Base-by-base conservation (phyloP, 345 rosid genomes). In the Iberis pinnata region DNA sequence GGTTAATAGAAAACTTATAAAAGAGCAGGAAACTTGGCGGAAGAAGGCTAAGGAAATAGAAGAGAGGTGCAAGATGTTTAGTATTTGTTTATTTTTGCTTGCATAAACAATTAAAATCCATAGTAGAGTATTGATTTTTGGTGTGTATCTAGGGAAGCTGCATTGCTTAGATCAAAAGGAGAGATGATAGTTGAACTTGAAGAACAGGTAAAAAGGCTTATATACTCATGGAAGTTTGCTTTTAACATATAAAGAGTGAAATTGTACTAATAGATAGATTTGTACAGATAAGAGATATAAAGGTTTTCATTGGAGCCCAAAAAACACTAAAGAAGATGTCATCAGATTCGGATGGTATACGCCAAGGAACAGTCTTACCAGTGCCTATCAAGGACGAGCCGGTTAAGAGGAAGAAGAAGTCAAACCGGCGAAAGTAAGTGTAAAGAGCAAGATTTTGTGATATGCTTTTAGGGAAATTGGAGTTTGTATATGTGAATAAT, bases 231-330 rank as follows among this genome's bases (percentile, higher is more conserved):
- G n/a, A n/a, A n/a, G n/a, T n/a, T n/a, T n/a, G n/a, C n/a, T n/a
- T n/a, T n/a, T n/a, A n/a, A n/a, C n/a, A n/a, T n/a, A n/a, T n/a
- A n/a, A n/a, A n/a, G n/a, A n/a, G n/a, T n/a, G n/a, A n/a, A n/a
- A n/a, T n/a, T n/a, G n/a, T n/a, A n/a, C n/a, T n/a, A n/a, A n/a
- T n/a, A n/a, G n/a, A n/a, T n/a, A n/a, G n/a, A n/a, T n/a, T n/a
- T n/a, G n/a, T n/a, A n/a, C n/a, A 90, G 98, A 76, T 88, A 43
- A 75, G 96, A 58, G 96, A 92, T 64, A 74, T 92, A 38, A 88
- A 58, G 6, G 75, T 85, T 13, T 81, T 79, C 58, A 54, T 84
- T 1, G 83, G 77, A 80, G 90, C 93, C 36, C 88, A 92, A 71
- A 85, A 83, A 64, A 84, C 84, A 0, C 66, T 88, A 2, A 32